Evolutionary conservation across 371 early-diverging fungal genomes (phyloP).

Genomic region (Sporodiniella umbellata): DNA sequence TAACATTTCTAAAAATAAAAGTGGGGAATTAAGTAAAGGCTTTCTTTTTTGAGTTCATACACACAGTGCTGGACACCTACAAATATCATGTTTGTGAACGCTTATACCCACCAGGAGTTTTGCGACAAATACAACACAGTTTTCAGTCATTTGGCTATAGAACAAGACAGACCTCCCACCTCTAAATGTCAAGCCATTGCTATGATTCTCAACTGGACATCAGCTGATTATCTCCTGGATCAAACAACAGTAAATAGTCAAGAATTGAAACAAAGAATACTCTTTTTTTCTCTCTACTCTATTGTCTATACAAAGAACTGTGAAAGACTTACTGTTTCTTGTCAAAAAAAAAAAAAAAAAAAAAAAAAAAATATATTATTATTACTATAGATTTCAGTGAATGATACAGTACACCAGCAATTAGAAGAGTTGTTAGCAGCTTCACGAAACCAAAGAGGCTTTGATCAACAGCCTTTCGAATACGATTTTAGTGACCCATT

Average conservation of each 20-base stretch:
- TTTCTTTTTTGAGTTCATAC: no score
- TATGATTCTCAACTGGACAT: conserved; percentile 31
- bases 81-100: conserved; percentile 46
- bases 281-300: no score
- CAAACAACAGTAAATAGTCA: conserved; percentile 28
- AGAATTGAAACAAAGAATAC: not conserved
- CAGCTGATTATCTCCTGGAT: conserved; percentile 62
- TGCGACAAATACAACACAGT: conserved; percentile 61
- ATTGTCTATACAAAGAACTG: no score
- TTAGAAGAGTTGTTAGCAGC: conserved; percentile 59
- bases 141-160: conserved; percentile 23
- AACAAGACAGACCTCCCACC: not conserved
- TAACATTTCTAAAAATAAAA: no score
- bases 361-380: not conserved
- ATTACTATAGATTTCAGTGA: conserved; percentile 53
- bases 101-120: conserved; percentile 48
- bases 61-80: not conserved
- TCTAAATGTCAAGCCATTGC: conserved; percentile 8
- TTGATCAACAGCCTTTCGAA: not conserved
- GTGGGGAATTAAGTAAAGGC: no score
- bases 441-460: conserved; percentile 15
- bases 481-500: conserved; percentile 26
- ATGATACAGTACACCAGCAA: conserved; percentile 63
- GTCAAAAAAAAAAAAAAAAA: not conserved
- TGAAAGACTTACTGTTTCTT: not conserved